phyloP scores from a whole-genome alignment of 192 early-diverging fungal genomes.

The Obelidium mucronatum region DNA sequence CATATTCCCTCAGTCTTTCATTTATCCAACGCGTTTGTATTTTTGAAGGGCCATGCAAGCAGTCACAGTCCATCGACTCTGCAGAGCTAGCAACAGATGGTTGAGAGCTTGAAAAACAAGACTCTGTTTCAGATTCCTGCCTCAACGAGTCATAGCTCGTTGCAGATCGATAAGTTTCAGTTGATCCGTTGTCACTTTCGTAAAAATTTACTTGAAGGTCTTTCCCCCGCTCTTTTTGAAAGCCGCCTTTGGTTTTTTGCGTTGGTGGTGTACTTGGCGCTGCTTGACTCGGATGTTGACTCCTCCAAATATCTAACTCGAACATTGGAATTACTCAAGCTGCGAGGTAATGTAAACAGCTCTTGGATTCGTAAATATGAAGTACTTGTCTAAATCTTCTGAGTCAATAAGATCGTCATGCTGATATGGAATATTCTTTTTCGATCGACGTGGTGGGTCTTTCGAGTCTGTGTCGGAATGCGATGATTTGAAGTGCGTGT shows the following conservation, averaged over 20 bases:
- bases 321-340: background rate
- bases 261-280: background rate
- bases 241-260: background rate
- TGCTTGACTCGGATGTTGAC: background rate
- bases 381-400: slow-evolving; percentile 18
- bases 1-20: background rate
- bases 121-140: background rate
- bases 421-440: background rate
- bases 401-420: background rate
- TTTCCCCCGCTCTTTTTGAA: background rate
- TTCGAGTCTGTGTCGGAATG: no score
- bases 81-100: background rate
- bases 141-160: no score
- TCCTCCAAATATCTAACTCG: background rate
- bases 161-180: background rate
- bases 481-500: no score
- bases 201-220: slow-evolving; percentile 1
- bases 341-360: slow-evolving; percentile 3
- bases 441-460: no score
- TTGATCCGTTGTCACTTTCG: slow-evolving; percentile 7
- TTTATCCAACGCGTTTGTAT: slow-evolving; percentile 1
- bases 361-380: slow-evolving; percentile 14
- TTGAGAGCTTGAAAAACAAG: background rate
- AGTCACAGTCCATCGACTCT: slow-evolving; percentile 4
- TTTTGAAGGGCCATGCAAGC: background rate